Evolutionary conservation across 2,329 filamentous ascomycete species (phyloP), one percentile per base, ranked within the genome.

Genomic region (Arthrobotrys musiformis): DNA sequence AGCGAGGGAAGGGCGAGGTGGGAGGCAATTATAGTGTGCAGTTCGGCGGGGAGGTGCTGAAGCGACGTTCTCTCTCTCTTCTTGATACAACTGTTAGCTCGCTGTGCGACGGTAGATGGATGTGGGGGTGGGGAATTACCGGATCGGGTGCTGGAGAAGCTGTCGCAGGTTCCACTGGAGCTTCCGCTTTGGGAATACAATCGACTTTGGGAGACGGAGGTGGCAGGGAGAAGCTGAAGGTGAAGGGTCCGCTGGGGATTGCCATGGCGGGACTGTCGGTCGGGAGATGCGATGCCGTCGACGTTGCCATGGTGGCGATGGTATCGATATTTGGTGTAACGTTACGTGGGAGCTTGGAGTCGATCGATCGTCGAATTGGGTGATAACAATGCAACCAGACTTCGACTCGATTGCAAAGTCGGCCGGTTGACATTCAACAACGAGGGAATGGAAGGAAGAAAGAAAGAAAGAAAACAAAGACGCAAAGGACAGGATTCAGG

Each of bases 31-130:
- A 70, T 17, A 17, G 66, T 66, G 52, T 77, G 73, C 11, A 77
- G 61, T 54, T 77, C 73, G 17, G 73, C 52, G 11, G 73, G 73
- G 24, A 77, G 73, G 9, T 52, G 66, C 13, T 69, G 66, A 5
- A 77, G 58, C 13, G 66, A 60, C 8, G 73, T 40, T 4, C 17
- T 33, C 30, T 33, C 30, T 9, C 30, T 33, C 30, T 33, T 33
- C 30, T n/a, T n/a, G n/a, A n/a, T n/a, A n/a, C n/a, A n/a, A n/a
- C n/a, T n/a, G n/a, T n/a, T n/a, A n/a, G n/a, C n/a, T n/a, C n/a
- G n/a, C n/a, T n/a, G n/a, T n/a, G n/a, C n/a, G 5, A 35, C 30
- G 30, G 5, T 5, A 35, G 37, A n/a, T n/a, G 37, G 17, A n/a
- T 13, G 2, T n/a, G 37, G 17, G 2, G 37, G 11, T n/a, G 37